phyloP scores from a whole-genome alignment of 1,284 basidiomycete species.

The Chondrostereum purpureum region DNA sequence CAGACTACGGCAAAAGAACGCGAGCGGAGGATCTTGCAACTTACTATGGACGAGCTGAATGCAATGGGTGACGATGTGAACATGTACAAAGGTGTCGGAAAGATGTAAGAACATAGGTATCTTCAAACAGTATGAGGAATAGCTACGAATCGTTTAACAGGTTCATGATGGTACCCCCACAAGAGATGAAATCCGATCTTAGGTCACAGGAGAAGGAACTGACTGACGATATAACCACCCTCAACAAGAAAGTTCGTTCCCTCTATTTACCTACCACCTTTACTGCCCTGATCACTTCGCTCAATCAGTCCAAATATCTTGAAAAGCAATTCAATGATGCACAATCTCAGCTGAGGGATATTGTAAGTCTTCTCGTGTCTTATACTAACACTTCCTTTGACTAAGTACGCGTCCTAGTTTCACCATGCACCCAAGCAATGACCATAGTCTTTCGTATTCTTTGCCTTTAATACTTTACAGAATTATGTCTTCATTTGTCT shows the following conservation, averaged over 20 bases:
- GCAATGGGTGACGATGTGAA: slow-evolving; percentile 63
- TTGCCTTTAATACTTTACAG: no score
- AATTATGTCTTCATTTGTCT: no score
- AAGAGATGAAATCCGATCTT: slow-evolving; percentile 70
- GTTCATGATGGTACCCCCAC: slow-evolving; percentile 85
- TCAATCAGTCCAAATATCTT: slow-evolving; percentile 72
- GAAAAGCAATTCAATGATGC: slow-evolving; percentile 91
- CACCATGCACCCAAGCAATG: slow-evolving; percentile 53
- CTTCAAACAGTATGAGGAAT: neutral
- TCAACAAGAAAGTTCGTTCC: slow-evolving; percentile 68
- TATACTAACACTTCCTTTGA: no score
- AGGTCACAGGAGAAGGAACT: slow-evolving; percentile 74
- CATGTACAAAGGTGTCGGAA: slow-evolving; percentile 86
- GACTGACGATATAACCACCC: slow-evolving; percentile 69
- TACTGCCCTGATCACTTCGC: slow-evolving; percentile 3
- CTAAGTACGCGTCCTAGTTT: slow-evolving; percentile 48
- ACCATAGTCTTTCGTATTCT: no score
- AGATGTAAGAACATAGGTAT: slow-evolving; percentile 57
- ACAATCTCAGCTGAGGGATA: slow-evolving; percentile 79
- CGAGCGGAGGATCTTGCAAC: slow-evolving; percentile 80
- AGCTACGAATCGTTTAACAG: slow-evolving; percentile 31
- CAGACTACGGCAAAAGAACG: slow-evolving; percentile 77
- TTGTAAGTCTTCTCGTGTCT: slow-evolving; percentile 44
- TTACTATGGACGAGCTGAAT: slow-evolving; percentile 75
- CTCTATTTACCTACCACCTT: neutral